These are phyloP conservation scores for Blastobotrys robertii DNA, from an alignment of 805 yeast genomes.

Conservation along the genomic window DNA sequence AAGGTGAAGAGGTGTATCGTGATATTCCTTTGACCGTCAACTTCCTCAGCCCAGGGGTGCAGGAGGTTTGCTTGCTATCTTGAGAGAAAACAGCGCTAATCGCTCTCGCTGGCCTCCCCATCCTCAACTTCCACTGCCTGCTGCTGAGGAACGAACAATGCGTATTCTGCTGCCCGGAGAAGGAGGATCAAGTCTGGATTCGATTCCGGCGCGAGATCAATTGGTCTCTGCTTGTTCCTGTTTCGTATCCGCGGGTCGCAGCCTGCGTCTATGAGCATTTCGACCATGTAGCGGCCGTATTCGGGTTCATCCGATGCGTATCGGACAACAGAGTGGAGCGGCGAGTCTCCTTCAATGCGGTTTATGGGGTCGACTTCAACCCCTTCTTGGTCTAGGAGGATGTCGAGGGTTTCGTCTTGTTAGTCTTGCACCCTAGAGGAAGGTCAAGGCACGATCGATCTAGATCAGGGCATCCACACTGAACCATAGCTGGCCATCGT, in stretches of 20 bases:
- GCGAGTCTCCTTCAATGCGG: conserved; percentile 70
- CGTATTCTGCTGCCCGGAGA: conserved; percentile 78
- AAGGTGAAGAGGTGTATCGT: too few species aligned
- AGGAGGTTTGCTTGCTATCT: too few species aligned
- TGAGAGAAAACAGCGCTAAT: conserved; percentile 12
- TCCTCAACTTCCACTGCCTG: conserved; percentile 20
- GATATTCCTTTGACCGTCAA: too few species aligned
- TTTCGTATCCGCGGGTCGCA: conserved; percentile 60
- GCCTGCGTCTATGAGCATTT: conserved; percentile 83
- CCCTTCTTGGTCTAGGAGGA: conserved; percentile 75
- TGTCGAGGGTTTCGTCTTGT: conserved; percentile 65
- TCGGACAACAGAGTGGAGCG: conserved; percentile 76
- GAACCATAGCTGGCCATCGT: too few species aligned
- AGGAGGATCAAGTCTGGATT: conserved; percentile 50
- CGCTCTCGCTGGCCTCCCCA: conserved; percentile 13
- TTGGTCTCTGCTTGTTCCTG: conserved; percentile 59
- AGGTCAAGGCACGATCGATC: neutral
- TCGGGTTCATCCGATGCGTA: conserved; percentile 76
- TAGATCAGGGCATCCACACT: too few species aligned
- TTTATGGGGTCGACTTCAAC: conserved; percentile 81
- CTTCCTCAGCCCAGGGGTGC: too few species aligned
- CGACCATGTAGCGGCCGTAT: conserved; percentile 68
- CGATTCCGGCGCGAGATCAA: conserved; percentile 47
- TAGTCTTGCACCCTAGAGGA: neutral
- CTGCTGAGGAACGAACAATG: conserved; percentile 27